Evolutionary conservation across 1,139 yeast species (phyloP).

Genomic region (Suhomyces chickasaworum): DNA sequence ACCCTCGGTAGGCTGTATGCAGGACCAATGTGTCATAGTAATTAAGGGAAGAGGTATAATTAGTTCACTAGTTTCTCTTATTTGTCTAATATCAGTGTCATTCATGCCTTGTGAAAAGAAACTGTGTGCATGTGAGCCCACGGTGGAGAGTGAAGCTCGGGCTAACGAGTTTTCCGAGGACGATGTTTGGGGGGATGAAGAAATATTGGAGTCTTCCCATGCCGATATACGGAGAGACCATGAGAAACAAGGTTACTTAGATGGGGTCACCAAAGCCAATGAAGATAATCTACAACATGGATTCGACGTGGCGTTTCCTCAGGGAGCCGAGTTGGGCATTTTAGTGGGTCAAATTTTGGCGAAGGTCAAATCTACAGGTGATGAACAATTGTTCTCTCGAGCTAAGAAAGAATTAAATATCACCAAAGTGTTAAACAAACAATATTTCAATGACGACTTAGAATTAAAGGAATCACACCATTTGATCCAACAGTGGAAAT

Average conservation of each 20-base stretch:
- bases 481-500: background rate
- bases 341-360: conserved; percentile 71
- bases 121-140: conserved; percentile 8
- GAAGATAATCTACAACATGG: conserved; percentile 75
- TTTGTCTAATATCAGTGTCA: background rate
- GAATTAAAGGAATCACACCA: conserved; percentile 24
- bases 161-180: conserved; percentile 27
- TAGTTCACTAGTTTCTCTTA: background rate
- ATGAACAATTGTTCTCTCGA: conserved; percentile 24
- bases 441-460: conserved; percentile 54
- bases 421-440: conserved; percentile 47
- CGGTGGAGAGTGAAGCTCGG: conserved; percentile 9
- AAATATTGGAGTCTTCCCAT: conserved; percentile 29
- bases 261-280: conserved; percentile 73
- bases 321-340: conserved; percentile 71
- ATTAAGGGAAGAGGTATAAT: background rate
- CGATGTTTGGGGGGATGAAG: conserved; percentile 46
- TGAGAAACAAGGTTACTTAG: conserved; percentile 79
- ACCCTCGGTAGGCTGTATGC: too few relatives aligned
- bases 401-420: conserved; percentile 57
- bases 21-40: too few relatives aligned
- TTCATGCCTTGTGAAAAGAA: conserved; percentile 1
- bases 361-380: conserved; percentile 22
- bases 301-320: conserved; percentile 76
- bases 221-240: conserved; percentile 61